Evolutionary conservation across 176 grass and related monocot genomes (phyloP), one percentile per base, ranked within the genome.

Genomic region (Carex myosuroides): DNA sequence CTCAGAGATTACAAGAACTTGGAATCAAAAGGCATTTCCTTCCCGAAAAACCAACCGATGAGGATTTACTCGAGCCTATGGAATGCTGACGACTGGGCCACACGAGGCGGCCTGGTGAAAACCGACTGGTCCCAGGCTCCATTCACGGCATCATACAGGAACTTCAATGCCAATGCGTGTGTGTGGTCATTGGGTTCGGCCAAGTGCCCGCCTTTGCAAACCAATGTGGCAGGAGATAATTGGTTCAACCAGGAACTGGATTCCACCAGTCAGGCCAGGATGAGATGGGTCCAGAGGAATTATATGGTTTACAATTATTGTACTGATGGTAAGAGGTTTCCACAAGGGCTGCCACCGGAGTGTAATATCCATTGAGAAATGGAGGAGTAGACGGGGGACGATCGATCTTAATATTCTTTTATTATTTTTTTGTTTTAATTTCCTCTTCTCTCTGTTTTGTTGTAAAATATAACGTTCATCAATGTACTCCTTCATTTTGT

Each of bases 271-370:
- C 87, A 88, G 79, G 79, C 64, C 56, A 89, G 92, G 26, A 97
- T 97, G 94, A 71, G 58, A n/a, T 88, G 69, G 92, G 92, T 92
- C 72, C 94, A 97, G 88, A 82, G 73, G 5, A 92, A 86, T 48
- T 97, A 97, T 83, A 92, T 97, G 94, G 92, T 97, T 83, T 97
- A 97, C 83, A 94, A 97, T 81, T 97, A 97, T 65, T 97, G 94
- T 79, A 86, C 88, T 13, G 94, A 97, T 84, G 88, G 86, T 35
- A 97, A 94, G 76, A 90, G 92, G 5, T 60, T 85, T 56, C 41
- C 85, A 0, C 87, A 90, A 84, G 92, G 94, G 6, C 0, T 92
- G 81, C 92, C 92, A 65, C 80, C 88, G 41, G 94, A 97, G 87
- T 97, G 94, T 87, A 84, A 87, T 67, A 88, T 90, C 58, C 10